Evolutionary conservation across 2,329 filamentous ascomycete species (phyloP).

Genomic region (Ilyonectria mors-panacis): DNA sequence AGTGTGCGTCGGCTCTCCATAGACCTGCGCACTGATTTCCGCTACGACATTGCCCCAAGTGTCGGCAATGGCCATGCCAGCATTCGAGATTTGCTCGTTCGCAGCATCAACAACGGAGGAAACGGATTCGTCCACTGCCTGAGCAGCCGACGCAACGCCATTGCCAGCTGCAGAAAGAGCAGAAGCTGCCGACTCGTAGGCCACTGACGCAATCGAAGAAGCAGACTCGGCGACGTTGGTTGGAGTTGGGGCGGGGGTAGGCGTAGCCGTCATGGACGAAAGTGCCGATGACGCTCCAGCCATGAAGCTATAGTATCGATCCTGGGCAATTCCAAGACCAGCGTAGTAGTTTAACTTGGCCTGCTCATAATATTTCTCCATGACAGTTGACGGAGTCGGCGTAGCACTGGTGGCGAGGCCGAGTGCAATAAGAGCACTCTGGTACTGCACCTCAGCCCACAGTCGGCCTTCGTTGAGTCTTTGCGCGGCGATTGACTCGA

Average conservation of each 20-base stretch:
- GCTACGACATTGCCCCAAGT: slow-evolving; percentile 65
- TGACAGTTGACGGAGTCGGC: slow-evolving; percentile 61
- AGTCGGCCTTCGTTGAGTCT: slow-evolving; percentile 79
- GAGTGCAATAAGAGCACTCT: slow-evolving; percentile 76
- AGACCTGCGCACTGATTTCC: slow-evolving; percentile 78
- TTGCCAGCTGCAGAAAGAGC: slow-evolving; percentile 58
- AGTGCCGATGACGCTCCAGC: slow-evolving; percentile 79
- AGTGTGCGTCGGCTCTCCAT: slow-evolving; percentile 74
- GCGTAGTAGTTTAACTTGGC: slow-evolving; percentile 81
- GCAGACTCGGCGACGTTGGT: slow-evolving; percentile 65
- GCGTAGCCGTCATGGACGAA: slow-evolving; percentile 71
- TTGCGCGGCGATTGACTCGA: slow-evolving; percentile 77
- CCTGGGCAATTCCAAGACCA: slow-evolving; percentile 83
- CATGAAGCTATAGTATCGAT: slow-evolving; percentile 83
- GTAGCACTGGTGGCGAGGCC: slow-evolving; percentile 73
- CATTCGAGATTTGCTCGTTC: slow-evolving; percentile 54
- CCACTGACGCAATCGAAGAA: slow-evolving; percentile 66
- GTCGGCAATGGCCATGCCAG: slow-evolving; percentile 57
- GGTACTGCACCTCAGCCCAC: slow-evolving; percentile 79
- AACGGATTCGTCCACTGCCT: slow-evolving; percentile 57
- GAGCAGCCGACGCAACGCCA: slow-evolving; percentile 57
- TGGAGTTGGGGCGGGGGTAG: slow-evolving; percentile 67
- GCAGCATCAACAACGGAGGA: slow-evolving; percentile 63
- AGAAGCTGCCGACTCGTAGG: slow-evolving; percentile 61
- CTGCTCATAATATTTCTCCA: slow-evolving; percentile 72